A percentile compares a stretch with the other conserved stretches of the same genome.
phyloP scores from a whole-genome alignment of 352 stramenopile species.

The Globisporangium heterothallicum region DNA sequence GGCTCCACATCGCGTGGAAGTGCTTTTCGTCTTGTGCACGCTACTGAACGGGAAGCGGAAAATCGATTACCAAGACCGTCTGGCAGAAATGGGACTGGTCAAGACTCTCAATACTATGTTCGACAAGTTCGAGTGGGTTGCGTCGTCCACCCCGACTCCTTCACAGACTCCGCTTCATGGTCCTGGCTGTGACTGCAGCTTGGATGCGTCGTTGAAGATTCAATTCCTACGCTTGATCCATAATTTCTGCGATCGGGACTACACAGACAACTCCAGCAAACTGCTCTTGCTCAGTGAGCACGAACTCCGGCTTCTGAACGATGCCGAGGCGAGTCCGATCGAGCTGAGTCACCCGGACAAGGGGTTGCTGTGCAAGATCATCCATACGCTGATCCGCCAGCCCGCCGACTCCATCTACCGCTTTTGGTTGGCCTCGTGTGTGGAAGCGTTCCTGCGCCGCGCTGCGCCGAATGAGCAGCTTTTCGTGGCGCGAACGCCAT shows the following conservation, averaged over 20 bases:
- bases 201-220: constrained; percentile 93
- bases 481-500: constrained; percentile 84
- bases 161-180: constrained; percentile 62
- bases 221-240: constrained; percentile 95
- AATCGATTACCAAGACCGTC: constrained; percentile 85
- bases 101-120: constrained; percentile 92
- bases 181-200: constrained; percentile 91
- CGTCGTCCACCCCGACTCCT: constrained; percentile 33
- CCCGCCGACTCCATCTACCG: constrained; percentile 92
- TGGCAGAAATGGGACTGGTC: constrained; percentile 87
- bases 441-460: constrained; percentile 93
- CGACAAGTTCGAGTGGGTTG: constrained; percentile 88
- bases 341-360: constrained; percentile 66
- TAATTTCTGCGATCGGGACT: constrained; percentile 96
- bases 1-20: constrained; percentile 91
- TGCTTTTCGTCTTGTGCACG: constrained; percentile 96
- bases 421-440: constrained; percentile 95
- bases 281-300: constrained; percentile 70
- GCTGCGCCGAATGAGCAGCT: constrained; percentile 83
- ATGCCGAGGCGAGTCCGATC: constrained; percentile 37
- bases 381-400: constrained; percentile 87
- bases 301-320: constrained; percentile 53
- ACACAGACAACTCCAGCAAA: constrained; percentile 79
- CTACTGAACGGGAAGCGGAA: constrained; percentile 94
- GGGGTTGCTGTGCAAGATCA: constrained; percentile 89